These are phyloP conservation scores for Solanum rostratum DNA, from an alignment of 257 asterid species.

Conservation along the genomic window DNA sequence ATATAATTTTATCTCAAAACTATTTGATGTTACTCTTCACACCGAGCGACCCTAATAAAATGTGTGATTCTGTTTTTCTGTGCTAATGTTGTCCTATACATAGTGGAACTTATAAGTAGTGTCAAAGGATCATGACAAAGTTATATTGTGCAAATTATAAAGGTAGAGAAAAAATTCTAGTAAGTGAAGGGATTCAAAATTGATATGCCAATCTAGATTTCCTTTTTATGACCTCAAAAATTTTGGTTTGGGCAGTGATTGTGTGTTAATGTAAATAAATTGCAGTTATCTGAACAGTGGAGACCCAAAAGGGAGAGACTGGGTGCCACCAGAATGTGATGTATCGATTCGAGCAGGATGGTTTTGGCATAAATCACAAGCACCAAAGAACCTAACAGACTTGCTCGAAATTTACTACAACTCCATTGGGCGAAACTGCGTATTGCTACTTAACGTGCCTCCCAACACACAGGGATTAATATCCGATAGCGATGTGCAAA, in stretches of 20 bases:
- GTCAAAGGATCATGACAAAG: no score
- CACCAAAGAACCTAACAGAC: slow-evolving; percentile 49
- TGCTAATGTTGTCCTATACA: not conserved
- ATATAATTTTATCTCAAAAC: no score
- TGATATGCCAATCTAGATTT: no score
- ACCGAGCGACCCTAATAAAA: no score
- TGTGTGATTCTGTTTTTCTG: not conserved
- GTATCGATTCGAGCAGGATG: slow-evolving; percentile 78
- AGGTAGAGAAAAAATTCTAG: no score
- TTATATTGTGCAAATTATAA: no score
- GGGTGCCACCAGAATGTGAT: slow-evolving; percentile 96
- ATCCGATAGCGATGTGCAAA: slow-evolving; percentile 44
- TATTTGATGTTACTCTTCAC: no score
- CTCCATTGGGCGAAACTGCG: slow-evolving; percentile 84
- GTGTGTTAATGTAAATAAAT: not conserved
- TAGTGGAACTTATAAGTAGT: no score
- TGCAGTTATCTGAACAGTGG: slow-evolving; percentile 77
- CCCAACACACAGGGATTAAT: slow-evolving; percentile 72
- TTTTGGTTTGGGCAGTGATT: no score
- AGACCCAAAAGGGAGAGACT: slow-evolving; percentile 65
- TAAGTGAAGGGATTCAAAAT: no score
- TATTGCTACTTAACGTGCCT: slow-evolving; percentile 76
- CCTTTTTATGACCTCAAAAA: no score
- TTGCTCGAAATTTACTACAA: slow-evolving; percentile 72
- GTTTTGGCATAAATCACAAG: slow-evolving; percentile 84